Evolutionary conservation across 352 stramenopile genomes (phyloP).

Genomic region (Globisporangium rhizosaccharum): DNA sequence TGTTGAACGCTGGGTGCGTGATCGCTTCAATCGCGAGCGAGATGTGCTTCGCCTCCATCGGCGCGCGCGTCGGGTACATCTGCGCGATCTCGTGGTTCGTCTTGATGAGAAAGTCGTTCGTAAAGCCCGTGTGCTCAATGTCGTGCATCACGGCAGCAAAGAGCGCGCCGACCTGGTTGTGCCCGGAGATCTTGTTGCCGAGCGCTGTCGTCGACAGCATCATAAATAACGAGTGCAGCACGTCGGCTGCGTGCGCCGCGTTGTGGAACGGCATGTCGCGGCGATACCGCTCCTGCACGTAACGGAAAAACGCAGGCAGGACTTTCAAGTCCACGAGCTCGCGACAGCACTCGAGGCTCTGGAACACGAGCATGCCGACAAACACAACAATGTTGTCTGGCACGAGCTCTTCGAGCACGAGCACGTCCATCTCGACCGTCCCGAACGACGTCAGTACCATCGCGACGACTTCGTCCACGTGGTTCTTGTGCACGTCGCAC

Average conservation of each 20-base stretch:
- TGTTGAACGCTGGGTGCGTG: conserved; percentile 35
- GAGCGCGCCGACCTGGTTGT: conserved; percentile 69
- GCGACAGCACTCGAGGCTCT: conserved; percentile 43
- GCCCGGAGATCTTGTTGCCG: conserved; percentile 37
- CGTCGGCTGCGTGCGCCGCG: conserved; percentile 69
- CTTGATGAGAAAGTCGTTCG: conserved; percentile 76
- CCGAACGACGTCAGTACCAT: conserved; percentile 53
- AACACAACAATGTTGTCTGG: conserved; percentile 58
- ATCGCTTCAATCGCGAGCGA: conserved; percentile 53
- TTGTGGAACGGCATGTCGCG: conserved; percentile 78
- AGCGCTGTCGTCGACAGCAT: conserved; percentile 55
- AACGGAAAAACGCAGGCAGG: conserved; percentile 43
- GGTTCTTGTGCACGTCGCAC: conserved; percentile 35
- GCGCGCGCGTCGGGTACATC: conserved; percentile 48
- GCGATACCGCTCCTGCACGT: conserved; percentile 64
- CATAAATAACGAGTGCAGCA: conserved; percentile 77
- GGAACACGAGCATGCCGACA: conserved; percentile 70
- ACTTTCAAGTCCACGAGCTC: conserved; percentile 49
- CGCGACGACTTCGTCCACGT: conserved; percentile 40
- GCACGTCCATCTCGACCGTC: conserved; percentile 62
- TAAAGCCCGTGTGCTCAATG: conserved; percentile 71
- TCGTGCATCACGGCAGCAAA: conserved; percentile 81
- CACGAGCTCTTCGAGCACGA: conserved; percentile 61
- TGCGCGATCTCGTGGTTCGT: conserved; percentile 61
- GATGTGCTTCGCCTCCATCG: conserved; percentile 79